Conservation (phyloP, 108 stramenopile species). For the Pseudonitzschia multistriata region DNA sequence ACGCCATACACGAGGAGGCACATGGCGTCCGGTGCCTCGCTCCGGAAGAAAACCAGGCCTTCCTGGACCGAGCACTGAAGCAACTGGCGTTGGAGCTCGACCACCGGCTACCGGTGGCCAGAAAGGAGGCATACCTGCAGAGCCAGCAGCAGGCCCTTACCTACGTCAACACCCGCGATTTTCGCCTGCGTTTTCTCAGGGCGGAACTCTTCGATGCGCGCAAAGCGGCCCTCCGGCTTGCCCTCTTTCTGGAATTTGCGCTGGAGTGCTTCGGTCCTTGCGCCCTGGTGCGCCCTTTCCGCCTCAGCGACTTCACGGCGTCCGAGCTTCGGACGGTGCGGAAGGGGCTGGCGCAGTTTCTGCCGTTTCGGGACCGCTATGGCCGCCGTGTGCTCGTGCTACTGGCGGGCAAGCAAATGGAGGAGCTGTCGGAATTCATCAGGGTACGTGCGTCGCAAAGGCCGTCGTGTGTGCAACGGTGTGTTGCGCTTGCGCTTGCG, state of each 20-base stretch:
- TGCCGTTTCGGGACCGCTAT: neutral
- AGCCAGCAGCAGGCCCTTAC: neutral
- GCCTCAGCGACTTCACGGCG: neutral
- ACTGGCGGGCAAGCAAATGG: neutral
- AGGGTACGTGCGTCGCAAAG: neutral
- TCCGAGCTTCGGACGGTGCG: neutral
- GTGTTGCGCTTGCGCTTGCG: too few species aligned
- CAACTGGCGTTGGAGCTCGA: neutral
- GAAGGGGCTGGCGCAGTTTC: neutral
- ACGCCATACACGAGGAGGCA: neutral
- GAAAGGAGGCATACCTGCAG: neutral
- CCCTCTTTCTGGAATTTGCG: neutral
- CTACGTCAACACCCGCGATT: constrained; percentile 18
- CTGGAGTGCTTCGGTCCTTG: neutral
- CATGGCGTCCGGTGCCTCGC: constrained; percentile 4
- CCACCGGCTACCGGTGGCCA: neutral
- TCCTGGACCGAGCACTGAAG: neutral
- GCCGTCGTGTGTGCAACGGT: neutral
- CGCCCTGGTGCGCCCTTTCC: neutral
- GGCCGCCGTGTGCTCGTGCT: neutral
- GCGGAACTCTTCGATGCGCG: constrained; percentile 29
- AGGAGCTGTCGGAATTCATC: neutral
- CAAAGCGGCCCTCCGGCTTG: constrained; percentile 24
- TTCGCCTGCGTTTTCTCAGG: constrained; percentile 44
- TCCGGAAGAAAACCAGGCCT: neutral